Base-by-base conservation (phyloP, 495 filamentous ascomycete species). In the Podospora pseudocomata region DNA sequence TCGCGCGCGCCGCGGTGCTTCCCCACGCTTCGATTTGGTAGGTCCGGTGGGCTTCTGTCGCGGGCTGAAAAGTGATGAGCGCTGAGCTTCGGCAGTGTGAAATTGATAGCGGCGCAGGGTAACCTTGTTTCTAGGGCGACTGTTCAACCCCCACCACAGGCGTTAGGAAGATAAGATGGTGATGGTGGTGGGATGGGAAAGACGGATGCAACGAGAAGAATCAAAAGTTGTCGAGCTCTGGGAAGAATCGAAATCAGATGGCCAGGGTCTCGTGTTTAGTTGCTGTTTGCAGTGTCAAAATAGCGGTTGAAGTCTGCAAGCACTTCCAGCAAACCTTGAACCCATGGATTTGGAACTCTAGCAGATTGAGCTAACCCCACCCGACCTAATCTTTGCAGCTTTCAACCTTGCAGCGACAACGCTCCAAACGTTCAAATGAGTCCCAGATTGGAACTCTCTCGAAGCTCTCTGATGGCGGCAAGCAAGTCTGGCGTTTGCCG, bases 1-100 rank as follows among this genome's bases (percentile, higher is more conserved):
- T 28, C 54, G 63, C 34, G 27, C 18, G 62, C 61, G 67, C 18
- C 44, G 60, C 56, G 62, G 54, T 49, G 39, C 6, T 59, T 49
- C 39, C 39, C 39, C 39, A 49, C 39, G 39, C 39, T 49, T 49
- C 39, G 39, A 49, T 49, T 11, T 49, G 39, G 39, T 49, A 49
- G 39, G 39, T 49, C 39, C 13, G 39, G 11, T 39, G 11, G 23
- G 30, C 30, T 32, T 5, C 30, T 32, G 30, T 32, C 7, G 3
- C 30, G 30, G 30, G 30, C 7, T 32, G 30, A 49, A 49, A 49
- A 49, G 39, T 49, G 39, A 49, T 49, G 39, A 32, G 30, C 39
- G 39, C 39, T 49, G 39, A 6, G 9, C 39, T 23, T 3, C 39
- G 39, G 39, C 39, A 49, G 9, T 11, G 39, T 49, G 39, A 49